Conservation (phyloP, 495 filamentous ascomycete genomes). For the Penicillium longicatenatum region DNA sequence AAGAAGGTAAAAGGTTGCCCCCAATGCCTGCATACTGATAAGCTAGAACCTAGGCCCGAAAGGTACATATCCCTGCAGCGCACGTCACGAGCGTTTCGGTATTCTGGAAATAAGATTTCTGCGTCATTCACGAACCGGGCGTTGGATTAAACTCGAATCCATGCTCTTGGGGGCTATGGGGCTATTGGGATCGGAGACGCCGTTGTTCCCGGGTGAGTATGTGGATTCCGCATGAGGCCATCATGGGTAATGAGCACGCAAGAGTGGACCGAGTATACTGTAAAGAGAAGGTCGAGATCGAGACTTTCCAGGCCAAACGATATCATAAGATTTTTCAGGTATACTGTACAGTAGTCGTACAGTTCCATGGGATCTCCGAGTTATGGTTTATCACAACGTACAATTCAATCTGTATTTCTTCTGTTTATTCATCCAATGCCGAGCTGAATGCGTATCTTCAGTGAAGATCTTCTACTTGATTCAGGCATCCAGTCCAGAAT, state of each 20-base stretch:
- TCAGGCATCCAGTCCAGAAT: neutral
- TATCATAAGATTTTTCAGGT: neutral
- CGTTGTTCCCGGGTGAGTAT: neutral
- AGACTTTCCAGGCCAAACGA: neutral
- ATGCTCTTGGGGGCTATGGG: conserved; percentile 1
- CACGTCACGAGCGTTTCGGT: neutral
- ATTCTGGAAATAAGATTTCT: neutral
- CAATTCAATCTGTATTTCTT: neutral
- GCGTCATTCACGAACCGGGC: neutral
- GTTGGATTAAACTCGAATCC: neutral
- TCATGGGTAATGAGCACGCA: conserved; percentile 26
- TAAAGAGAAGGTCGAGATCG: neutral
- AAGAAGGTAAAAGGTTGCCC: neutral
- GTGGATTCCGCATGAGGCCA: conserved; percentile 24
- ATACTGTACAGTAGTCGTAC: too few relatives aligned
- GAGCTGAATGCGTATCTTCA: neutral
- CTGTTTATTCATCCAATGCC: neutral
- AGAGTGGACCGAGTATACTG: conserved; percentile 14
- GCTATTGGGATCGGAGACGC: neutral
- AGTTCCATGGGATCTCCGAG: neutral
- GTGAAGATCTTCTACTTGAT: neutral
- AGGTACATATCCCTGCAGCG: neutral
- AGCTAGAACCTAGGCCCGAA: neutral
- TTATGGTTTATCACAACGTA: neutral
- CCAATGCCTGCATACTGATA: neutral